These are phyloP conservation scores for Ceratocystis albifundus DNA, from an alignment of 2,329 filamentous ascomycete species.

Conservation along the genomic window DNA sequence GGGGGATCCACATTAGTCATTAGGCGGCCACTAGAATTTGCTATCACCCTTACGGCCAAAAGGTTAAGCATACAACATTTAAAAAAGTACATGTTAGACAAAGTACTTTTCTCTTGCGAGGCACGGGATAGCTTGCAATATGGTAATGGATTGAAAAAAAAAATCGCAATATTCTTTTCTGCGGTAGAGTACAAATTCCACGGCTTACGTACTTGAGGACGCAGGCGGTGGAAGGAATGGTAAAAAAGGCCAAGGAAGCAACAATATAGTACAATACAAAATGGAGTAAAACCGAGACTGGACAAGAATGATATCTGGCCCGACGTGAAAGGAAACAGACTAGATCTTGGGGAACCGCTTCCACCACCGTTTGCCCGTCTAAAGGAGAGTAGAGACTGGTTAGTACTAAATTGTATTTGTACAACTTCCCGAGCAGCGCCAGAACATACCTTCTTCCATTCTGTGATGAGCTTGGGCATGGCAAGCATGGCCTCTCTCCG, in stretches of 20 bases:
- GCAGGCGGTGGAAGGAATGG: slow-evolving; percentile 13
- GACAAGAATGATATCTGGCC: not conserved
- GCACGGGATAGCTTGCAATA: too few species aligned
- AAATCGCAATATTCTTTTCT: slow-evolving; percentile 17
- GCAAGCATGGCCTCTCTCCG: slow-evolving; percentile 84
- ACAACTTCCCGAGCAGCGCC: not conserved
- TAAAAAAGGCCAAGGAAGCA: slow-evolving; percentile 18
- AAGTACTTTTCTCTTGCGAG: too few species aligned
- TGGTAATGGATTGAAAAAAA: not conserved
- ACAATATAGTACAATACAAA: slow-evolving; percentile 22
- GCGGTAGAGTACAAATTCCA: slow-evolving; percentile 22
- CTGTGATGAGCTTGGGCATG: slow-evolving; percentile 83
- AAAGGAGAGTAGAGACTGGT: not conserved
- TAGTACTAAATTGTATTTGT: slow-evolving; percentile 7
- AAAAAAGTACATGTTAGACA: not conserved
- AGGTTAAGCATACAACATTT: not conserved
- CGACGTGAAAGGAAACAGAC: slow-evolving; percentile 24
- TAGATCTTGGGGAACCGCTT: slow-evolving; percentile 40
- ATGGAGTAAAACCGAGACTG: slow-evolving; percentile 3
- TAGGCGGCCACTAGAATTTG: not conserved
- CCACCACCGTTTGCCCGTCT: slow-evolving; percentile 23
- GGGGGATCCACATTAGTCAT: slow-evolving; percentile 17
- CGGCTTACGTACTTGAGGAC: slow-evolving; percentile 5
- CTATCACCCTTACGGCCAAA: not conserved
- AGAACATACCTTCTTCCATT: slow-evolving; percentile 75